Conservation (phyloP, 345 rosid species). For the Hibiscus syriacus region DNA sequence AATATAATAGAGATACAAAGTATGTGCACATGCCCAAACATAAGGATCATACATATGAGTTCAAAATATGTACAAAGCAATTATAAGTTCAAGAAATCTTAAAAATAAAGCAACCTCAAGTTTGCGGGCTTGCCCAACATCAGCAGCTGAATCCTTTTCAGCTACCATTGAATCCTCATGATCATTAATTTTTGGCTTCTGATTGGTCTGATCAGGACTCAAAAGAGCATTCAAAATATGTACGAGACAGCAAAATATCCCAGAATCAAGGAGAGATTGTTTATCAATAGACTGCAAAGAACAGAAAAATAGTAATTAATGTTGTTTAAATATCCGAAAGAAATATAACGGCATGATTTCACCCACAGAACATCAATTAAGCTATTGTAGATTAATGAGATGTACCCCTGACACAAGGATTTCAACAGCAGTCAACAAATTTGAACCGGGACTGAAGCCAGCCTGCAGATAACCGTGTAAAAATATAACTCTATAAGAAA, state of each 20-base stretch:
- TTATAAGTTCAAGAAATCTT: background rate
- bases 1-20: background rate
- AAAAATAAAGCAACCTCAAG: slow-evolving; percentile 64
- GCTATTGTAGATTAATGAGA: slow-evolving; percentile 16
- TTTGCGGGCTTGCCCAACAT: slow-evolving; percentile 41
- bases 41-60: background rate
- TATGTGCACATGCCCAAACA: background rate
- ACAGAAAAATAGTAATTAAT: slow-evolving; percentile 5
- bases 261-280: slow-evolving; percentile 98
- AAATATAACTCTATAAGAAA: slow-evolving; percentile 15
- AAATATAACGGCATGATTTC: background rate
- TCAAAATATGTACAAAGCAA: background rate
- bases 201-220: slow-evolving; percentile 43
- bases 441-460: slow-evolving; percentile 79
- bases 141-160: slow-evolving; percentile 35
- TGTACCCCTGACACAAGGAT: slow-evolving; percentile 92
- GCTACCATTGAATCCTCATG: slow-evolving; percentile 26
- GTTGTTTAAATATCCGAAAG: background rate
- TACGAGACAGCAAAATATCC: slow-evolving; percentile 93
- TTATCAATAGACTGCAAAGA: slow-evolving; percentile 82
- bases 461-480: slow-evolving; percentile 51
- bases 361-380: background rate
- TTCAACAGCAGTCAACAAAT: slow-evolving; percentile 86
- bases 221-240: slow-evolving; percentile 70
- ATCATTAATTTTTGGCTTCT: slow-evolving; percentile 23